Conservation (phyloP, 129 eudicot genomes). For the Pulicaria dysenterica region DNA sequence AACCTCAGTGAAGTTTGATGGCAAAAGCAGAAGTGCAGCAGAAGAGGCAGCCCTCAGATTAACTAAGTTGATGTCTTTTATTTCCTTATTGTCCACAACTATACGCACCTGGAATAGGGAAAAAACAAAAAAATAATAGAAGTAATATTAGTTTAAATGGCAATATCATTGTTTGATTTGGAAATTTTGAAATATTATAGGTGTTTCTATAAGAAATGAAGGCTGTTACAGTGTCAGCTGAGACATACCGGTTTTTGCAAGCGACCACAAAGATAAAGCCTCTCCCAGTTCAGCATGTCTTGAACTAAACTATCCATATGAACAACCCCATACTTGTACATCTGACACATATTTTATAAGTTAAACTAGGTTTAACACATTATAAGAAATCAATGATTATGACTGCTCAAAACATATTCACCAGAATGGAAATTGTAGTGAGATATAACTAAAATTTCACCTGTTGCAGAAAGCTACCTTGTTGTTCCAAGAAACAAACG, state of each 20-base stretch:
- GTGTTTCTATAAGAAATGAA: not conserved
- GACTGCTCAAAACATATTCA: too few relatives aligned
- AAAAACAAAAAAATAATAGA: not conserved
- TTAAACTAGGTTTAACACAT: not conserved
- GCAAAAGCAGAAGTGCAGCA: constrained; percentile 91
- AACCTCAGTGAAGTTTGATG: constrained; percentile 88
- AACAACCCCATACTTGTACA: constrained; percentile 90
- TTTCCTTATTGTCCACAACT: constrained; percentile 60
- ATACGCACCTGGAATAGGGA: constrained; percentile 49
- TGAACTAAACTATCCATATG: constrained; percentile 62
- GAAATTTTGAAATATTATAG: too few relatives aligned
- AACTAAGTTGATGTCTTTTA: constrained; percentile 53
- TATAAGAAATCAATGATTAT: not conserved
- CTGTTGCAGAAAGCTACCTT: constrained; percentile 47
- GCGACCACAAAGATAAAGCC: constrained; percentile 87
- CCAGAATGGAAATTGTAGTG: not conserved
- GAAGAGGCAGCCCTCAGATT: constrained; percentile 86
- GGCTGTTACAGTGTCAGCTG: not conserved
- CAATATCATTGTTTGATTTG: too few relatives aligned
- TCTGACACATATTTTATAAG: constrained; percentile 43
- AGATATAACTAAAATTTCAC: not conserved
- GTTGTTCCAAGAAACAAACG: constrained; percentile 72
- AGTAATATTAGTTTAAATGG: not conserved
- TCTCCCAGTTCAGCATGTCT: constrained; percentile 76
- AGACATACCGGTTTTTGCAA: constrained; percentile 91